Evolutionary conservation across 2,329 filamentous ascomycete species (phyloP), one percentile per base, ranked within the genome.

Genomic region (Tolypocladium ophioglossoides): DNA sequence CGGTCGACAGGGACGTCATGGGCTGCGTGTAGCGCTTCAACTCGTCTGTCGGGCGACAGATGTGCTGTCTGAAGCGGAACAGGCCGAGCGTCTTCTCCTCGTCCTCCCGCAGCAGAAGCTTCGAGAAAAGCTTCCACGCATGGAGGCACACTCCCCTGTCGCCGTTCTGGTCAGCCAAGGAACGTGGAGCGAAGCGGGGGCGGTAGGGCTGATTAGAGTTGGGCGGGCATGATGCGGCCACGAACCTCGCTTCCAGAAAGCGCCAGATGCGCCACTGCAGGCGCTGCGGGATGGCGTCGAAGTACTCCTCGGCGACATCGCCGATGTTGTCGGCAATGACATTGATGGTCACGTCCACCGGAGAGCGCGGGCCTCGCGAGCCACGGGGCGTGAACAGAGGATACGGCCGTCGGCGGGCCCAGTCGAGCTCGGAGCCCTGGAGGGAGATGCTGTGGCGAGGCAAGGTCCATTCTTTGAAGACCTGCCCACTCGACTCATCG

Each of bases 81-180:
- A 74, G 63, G 6, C 64, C 66, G 46, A 74, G 61, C 6, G 63
- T 66, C 51, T 64, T 70, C 32, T 69, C 68, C 3, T 66, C 66
- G 3, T 69, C 62, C 30, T 65, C 66, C 30, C 60, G 57, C 40
- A 69, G 59, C 20, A 73, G 56, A 6, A 65, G 54, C 24, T 66
- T 65, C 2, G 70, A 73, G 37, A 74, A 67, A 6, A 71, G 58
- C 55, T 67, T 73, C 72, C 72, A 74, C 1, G 68, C 70, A 50
- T 74, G 70, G 22, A 74, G 62, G 52, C 66, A 70, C 14, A 66
- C 63, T 4, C 70, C 70, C 57, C 69, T 71, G 47, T 47, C 12
- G n/a, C 12, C 44, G 9, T n/a, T 47, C 24, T n/a, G 11, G 44
- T 47, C 12, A 47, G 44, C 44, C 44, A 32, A 47, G 16, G 6